Conservation (phyloP, 306 rosid species). For the Vigna nakashimae region DNA sequence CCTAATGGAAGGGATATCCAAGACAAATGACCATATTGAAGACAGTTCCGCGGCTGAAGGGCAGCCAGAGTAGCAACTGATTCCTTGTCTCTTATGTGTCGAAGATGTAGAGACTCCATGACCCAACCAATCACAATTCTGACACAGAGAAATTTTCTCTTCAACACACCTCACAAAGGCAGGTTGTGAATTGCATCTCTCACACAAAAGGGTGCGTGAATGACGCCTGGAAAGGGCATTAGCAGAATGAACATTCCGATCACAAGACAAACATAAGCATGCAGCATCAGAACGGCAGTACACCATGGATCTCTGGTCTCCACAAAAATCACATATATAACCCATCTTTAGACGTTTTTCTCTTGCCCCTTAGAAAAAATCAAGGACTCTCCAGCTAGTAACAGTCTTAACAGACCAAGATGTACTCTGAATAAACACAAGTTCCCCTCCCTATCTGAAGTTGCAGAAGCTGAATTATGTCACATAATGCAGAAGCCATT, state of each 20-base stretch:
- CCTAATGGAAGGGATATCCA: constrained; percentile 57
- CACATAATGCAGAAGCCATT: constrained; percentile 31
- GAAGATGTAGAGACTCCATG: constrained; percentile 71
- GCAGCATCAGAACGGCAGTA: constrained; percentile 96
- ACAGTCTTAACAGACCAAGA: constrained; percentile 23
- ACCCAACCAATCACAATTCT: constrained; percentile 90
- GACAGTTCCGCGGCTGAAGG: constrained; percentile 91
- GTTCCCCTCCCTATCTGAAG: constrained; percentile 22
- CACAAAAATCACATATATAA: constrained; percentile 86
- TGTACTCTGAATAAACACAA: constrained; percentile 5
- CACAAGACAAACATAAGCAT: constrained; percentile 91
- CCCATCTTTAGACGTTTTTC: constrained; percentile 69
- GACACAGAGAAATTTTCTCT: constrained; percentile 87
- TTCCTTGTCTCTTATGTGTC: constrained; percentile 72
- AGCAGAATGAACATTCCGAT: constrained; percentile 97
- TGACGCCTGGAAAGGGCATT: constrained; percentile 94
- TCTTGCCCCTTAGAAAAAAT: constrained; percentile 38
- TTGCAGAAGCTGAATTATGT: constrained; percentile 36
- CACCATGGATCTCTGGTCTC: constrained; percentile 86
- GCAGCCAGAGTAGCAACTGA: constrained; percentile 90
- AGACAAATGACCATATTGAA: constrained; percentile 88
- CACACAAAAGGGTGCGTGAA: constrained; percentile 82
- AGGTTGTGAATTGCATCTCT: constrained; percentile 85
- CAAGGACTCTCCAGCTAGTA: constrained; percentile 45
- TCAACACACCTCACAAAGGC: constrained; percentile 83